These are phyloP conservation scores for Chrysoporthe puriensis DNA, from an alignment of 2,329 filamentous ascomycete genomes.

Conservation along the genomic window DNA sequence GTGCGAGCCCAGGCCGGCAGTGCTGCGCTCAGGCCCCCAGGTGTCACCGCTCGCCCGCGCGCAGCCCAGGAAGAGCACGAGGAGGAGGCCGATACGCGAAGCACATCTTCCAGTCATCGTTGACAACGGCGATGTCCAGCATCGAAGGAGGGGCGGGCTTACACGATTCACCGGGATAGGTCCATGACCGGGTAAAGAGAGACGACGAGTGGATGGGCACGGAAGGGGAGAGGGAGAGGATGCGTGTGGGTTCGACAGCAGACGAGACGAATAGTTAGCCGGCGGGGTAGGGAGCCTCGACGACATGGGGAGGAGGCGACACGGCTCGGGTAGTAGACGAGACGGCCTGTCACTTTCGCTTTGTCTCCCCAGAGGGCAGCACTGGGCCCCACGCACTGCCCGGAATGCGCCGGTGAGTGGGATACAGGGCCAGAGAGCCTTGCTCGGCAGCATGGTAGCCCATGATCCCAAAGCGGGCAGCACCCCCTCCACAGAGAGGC, in stretches of 20 bases:
- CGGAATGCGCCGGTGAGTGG: too few relatives aligned
- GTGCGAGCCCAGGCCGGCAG: not conserved
- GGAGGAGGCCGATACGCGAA: constrained; percentile 30
- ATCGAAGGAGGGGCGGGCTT: constrained; percentile 10
- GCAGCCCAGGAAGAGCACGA: constrained; percentile 33
- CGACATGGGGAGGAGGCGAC: not conserved
- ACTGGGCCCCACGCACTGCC: too few relatives aligned
- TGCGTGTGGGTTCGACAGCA: not conserved
- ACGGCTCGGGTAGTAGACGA: not conserved
- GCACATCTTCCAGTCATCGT: constrained; percentile 31
- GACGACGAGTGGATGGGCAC: not conserved
- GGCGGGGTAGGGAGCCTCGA: not conserved
- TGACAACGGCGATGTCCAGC: constrained; percentile 25
- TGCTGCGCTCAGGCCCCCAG: constrained; percentile 12
- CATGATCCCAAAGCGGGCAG: not conserved
- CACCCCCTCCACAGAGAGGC: not conserved
- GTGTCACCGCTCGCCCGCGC: constrained; percentile 31
- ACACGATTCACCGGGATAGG: not conserved
- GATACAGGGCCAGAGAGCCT: too few relatives aligned
- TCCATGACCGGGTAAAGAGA: not conserved
- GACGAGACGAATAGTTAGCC: constrained; percentile 7
- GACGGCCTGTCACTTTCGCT: too few relatives aligned
- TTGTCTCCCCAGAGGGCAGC: too few relatives aligned
- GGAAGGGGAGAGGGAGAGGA: not conserved
- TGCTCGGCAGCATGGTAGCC: constrained; percentile 3